Evolutionary conservation across 2,329 filamentous ascomycete species (phyloP).

Genomic region (Ophidiomyces ophidiicola): DNA sequence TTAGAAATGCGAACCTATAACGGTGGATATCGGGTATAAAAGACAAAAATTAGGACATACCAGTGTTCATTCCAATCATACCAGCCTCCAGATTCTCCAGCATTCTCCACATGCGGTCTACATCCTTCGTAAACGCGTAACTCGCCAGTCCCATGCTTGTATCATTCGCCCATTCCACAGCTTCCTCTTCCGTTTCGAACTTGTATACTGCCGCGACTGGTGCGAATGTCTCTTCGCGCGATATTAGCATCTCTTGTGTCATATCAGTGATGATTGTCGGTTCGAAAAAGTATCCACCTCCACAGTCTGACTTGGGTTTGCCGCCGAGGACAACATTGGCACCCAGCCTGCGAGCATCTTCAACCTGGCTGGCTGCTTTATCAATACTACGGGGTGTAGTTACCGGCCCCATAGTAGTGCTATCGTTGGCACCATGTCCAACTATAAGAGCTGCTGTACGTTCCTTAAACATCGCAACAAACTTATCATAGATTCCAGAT

Average conservation of each 20-base stretch:
- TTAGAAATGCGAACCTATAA: background rate
- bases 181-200: slow-evolving; percentile 56
- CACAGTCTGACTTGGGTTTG: slow-evolving; percentile 35
- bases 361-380: slow-evolving; percentile 47
- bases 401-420: slow-evolving; percentile 49
- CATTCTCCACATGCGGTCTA: slow-evolving; percentile 53
- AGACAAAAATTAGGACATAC: slow-evolving; percentile 22
- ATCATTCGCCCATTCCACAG: slow-evolving; percentile 46
- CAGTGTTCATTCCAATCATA: slow-evolving; percentile 56
- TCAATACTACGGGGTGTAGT: slow-evolving; percentile 46
- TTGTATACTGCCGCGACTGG: slow-evolving; percentile 52
- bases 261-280: slow-evolving; percentile 53
- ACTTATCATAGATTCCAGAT: slow-evolving; percentile 35
- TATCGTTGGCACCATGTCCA: slow-evolving; percentile 46
- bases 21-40: background rate
- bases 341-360: slow-evolving; percentile 51
- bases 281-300: slow-evolving; percentile 57
- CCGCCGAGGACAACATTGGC: slow-evolving; percentile 54
- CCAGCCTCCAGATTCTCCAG: slow-evolving; percentile 56
- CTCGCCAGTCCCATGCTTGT: slow-evolving; percentile 55
- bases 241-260: slow-evolving; percentile 46
- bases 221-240: slow-evolving; percentile 52
- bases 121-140: slow-evolving; percentile 57
- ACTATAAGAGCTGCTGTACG: slow-evolving; percentile 42
- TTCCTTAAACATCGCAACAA: slow-evolving; percentile 43